These are phyloP conservation scores for Debaryomyces robertsiae DNA, from an alignment of 1,139 yeast genomes.

Conservation along the genomic window DNA sequence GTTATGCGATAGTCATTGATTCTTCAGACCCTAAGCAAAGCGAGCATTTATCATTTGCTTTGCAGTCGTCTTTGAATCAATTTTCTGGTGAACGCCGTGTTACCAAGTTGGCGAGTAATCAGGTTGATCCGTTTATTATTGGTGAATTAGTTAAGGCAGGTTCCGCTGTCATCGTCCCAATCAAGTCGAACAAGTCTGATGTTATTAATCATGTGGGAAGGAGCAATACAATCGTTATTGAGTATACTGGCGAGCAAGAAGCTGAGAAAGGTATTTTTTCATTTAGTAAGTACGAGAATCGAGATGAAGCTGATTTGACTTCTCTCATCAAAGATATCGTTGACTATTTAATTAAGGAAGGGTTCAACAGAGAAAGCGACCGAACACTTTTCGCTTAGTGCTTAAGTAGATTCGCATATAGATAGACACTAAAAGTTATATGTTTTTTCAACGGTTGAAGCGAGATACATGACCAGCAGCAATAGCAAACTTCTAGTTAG, in stretches of 20 bases:
- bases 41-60: conserved; percentile 68
- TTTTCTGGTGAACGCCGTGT: conserved; percentile 85
- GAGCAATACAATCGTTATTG: conserved; percentile 35
- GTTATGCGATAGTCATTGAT: conserved; percentile 70
- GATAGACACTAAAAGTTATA: neutral
- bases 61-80: conserved; percentile 89
- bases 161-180: conserved; percentile 79
- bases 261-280: conserved; percentile 15
- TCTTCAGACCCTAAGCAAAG: conserved; percentile 56
- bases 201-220: conserved; percentile 50
- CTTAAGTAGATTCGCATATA: neutral
- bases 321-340: conserved; percentile 72
- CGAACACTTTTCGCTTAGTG: too few species aligned
- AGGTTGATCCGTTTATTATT: conserved; percentile 61
- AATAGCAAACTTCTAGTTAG: too few species aligned
- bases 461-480: too few species aligned
- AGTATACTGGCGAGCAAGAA: conserved; percentile 19
- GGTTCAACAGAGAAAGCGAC: conserved; percentile 47
- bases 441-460: too few species aligned
- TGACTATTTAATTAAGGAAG: conserved; percentile 73
- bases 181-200: conserved; percentile 25
- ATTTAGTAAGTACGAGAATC: conserved; percentile 10
- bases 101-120: conserved; percentile 59
- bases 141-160: conserved; percentile 89
- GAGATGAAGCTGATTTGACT: conserved; percentile 25